Evolutionary conservation across 148 eudicot genomes (phyloP), one percentile per base, ranked within the genome.

Genomic region (Vaccinium darrowii): DNA sequence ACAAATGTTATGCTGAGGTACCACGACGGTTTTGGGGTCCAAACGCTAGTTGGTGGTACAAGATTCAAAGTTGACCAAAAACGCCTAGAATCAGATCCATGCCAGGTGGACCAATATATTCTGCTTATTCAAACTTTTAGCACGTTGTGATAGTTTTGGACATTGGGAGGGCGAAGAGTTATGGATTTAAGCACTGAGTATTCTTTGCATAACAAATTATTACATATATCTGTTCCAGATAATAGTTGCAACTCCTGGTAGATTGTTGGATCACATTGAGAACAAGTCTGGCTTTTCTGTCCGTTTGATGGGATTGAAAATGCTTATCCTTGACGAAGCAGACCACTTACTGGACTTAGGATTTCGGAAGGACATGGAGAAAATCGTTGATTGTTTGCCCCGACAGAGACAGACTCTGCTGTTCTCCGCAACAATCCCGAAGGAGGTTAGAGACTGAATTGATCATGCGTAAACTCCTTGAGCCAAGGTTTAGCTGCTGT

Each of bases 281-380:
- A 89, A 87, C 88, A 92, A 90, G 86, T 97, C 98, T 82, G 91
- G 92, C 80, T 82, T 97, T 82, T 95, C 99, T 74, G 84, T 82
- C 54, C 94, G 98, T 67, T 91, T 97, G 89, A 92, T 91, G 95
- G 96, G 98, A 86, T 89, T 95, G 80, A 89, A 95, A 87, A 87
- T 97, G 94, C 94, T 97, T 77, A 91, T 97, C 65, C 92, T 97
- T 83, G 99, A 95, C 82, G 99, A 97, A 93, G 99, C 98, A 78
- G 98, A 97, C 87, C 93, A 88, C 88, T 90, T 97, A 74, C 86
- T 97, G 19, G 92, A 94, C 89, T 93, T 97, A 21, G 99, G 99
- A 71, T 97, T 94, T 57, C 91, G 98, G 14, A 95, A 90, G 91
- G 99, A 97, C 86, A 80, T 95, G 81, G 99, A 97, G 88, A 95